These are phyloP conservation scores for Apodospora peruviana DNA, from an alignment of 495 filamentous ascomycete genomes.

Conservation along the genomic window DNA sequence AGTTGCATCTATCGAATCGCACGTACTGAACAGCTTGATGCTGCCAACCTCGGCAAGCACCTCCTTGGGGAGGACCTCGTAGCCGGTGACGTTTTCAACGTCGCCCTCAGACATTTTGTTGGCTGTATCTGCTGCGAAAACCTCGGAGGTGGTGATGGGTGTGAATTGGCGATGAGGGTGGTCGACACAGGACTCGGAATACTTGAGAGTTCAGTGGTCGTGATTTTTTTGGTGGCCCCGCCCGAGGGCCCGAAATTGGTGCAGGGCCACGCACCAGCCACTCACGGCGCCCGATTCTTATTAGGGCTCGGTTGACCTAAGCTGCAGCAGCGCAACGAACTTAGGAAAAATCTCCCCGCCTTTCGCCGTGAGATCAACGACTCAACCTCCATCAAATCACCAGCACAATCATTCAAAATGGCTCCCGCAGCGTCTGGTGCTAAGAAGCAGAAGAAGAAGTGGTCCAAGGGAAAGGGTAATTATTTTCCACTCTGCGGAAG, in stretches of 20 bases:
- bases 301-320: conserved; percentile 39
- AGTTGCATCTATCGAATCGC: conserved; percentile 46
- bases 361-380: conserved; percentile 30
- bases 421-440: conserved; percentile 79
- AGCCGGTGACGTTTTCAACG: conserved; percentile 77
- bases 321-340: conserved; percentile 12
- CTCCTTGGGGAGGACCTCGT: conserved; percentile 90
- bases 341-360: conserved; percentile 35
- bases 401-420: conserved; percentile 43
- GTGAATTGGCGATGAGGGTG: conserved; percentile 21
- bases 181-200: conserved; percentile 7
- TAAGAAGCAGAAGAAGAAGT: conserved; percentile 99
- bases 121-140: conserved; percentile 19
- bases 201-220: conserved; percentile 22
- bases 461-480: conserved; percentile 91
- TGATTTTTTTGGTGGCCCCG: conserved; percentile 39
- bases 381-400: conserved; percentile 38
- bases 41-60: conserved; percentile 82
- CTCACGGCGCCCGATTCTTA: conserved; percentile 19
- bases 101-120: conserved; percentile 94
- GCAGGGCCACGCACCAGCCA: conserved; percentile 20
- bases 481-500: background rate
- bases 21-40: conserved; percentile 89
- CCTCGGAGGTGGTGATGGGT: conserved; percentile 19
- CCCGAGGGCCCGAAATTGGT: conserved; percentile 2